Evolutionary conservation across 2,329 filamentous ascomycete genomes (phyloP), one percentile per base, ranked within the genome.

Genomic region (Madurella mycetomatis): DNA sequence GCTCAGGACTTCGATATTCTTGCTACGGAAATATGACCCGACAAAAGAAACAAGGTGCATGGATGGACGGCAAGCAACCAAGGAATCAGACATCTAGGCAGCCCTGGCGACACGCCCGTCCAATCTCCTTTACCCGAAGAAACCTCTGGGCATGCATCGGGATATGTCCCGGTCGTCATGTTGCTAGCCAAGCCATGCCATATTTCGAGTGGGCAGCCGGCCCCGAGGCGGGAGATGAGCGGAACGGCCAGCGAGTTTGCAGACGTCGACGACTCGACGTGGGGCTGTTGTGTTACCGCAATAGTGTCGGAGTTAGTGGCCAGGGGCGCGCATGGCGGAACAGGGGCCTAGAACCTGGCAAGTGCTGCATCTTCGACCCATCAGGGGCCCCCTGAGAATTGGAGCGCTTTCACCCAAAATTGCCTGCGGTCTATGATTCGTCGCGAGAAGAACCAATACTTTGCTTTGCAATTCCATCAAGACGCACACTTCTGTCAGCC

Each of bases 181-280:
- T 30, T n/a, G 42, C 42, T 44, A 43, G 54, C 41, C 50, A 57
- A 54, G 43, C 54, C 47, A 50, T 42, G 44, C 39, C 37, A 46
- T 39, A 15, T 30, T 37, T 47, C 37, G 42, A 55, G 31, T 55
- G 49, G 54, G 15, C 41, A 47, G 25, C 41, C 16, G 19, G 15
- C n/a, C 30, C 19, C 18, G 12, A 31, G 9, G 48, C 4, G 4
- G 44, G 57, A 60, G 53, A 60, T 56, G 50, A 53, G 43, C 44
- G 39, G 48, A 15, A 31, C 9, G 43, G 25, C 25, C 25, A 7
- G 25, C 25, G 25, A 25, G 25, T 25, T 30, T 30, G 51, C 45
- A 16, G n/a, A 47, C 12, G 53, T 48, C 17, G 48, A 57, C 54
- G 40, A 56, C 49, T 61, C 56, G 54, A 55, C 31, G 49, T 57